Base-by-base conservation (phyloP, 257 asterid genomes). In the Solanum clarkiae region DNA sequence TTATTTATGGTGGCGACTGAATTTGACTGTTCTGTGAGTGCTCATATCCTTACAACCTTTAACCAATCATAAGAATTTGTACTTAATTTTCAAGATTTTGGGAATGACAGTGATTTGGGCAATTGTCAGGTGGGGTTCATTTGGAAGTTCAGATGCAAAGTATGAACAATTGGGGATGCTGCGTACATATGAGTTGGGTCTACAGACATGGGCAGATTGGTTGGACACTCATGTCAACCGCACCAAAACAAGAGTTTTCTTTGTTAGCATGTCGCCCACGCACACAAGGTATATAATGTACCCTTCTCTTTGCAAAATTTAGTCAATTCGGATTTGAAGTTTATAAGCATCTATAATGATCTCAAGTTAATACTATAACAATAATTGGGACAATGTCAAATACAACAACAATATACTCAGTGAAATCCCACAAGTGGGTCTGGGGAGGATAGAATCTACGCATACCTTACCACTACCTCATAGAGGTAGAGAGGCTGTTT, bases 161-260 rank as follows among this genome's bases (percentile, higher is more conserved):
- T 53, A 87, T 54, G 85, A 87, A 86, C 88, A 55, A 53, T 90
- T 90, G 2, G 90, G 90, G 82, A 89, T 88, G 92, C 24, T 87
- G 9, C 93, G 86, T 3, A 88, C 86, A 11, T 93, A 88, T 69
- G 95, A 95, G 85, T 88, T 94, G 86, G 92, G 93, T 32, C 84
- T 95, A 42, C 88, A 59, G 62, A 91, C 92, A 18, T 95, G 98
- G 98, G 82, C 95, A 1, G 87, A 92, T 16, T 93, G 95, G 95
- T 29, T 94, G 69, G 91, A 89, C 62, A 15, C 82, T 87, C 90
- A 94, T 60, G 86, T 94, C 77, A 90, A 93, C 72, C 91, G 90
- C 29, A 86, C 88, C 14, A 93, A 87, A 65, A 92, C 94, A 14
- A 86, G 81, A 42, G 57, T 92, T 57, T 92, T 91, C 88, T 94